phyloP scores from a whole-genome alignment of 805 yeast genomes.

The Wickerhamomyces ciferrii region DNA sequence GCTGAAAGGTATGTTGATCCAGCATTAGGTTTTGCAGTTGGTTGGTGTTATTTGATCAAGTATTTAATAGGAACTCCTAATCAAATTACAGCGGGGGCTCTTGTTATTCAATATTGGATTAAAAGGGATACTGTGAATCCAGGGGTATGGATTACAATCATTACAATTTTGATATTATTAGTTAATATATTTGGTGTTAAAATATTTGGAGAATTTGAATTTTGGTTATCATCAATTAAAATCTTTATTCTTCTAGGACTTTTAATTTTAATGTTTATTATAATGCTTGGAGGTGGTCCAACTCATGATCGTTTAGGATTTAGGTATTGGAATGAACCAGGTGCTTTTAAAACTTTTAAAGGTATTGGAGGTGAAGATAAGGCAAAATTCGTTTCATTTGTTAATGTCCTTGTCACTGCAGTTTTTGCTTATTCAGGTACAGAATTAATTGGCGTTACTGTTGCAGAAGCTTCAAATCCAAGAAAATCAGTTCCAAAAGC shows the following conservation, averaged over 20 bases:
- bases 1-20: slow-evolving; percentile 37
- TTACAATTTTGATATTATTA: slow-evolving; percentile 30
- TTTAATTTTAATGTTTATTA: slow-evolving; percentile 54
- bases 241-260: slow-evolving; percentile 57
- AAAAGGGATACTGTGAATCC: slow-evolving; percentile 34
- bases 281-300: slow-evolving; percentile 79
- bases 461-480: slow-evolving; percentile 70
- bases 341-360: slow-evolving; percentile 46
- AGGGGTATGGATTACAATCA: slow-evolving; percentile 55
- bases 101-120: slow-evolving; percentile 44
- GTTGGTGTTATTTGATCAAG: slow-evolving; percentile 22
- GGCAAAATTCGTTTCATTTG: slow-evolving; percentile 59
- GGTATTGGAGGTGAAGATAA: slow-evolving; percentile 37
- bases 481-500: slow-evolving; percentile 68
- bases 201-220: slow-evolving; percentile 55
- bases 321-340: slow-evolving; percentile 66
- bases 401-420: slow-evolving; percentile 60
- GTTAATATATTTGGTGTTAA: slow-evolving; percentile 50
- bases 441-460: slow-evolving; percentile 66
- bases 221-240: slow-evolving; percentile 40
- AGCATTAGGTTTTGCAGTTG: slow-evolving; percentile 23
- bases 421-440: slow-evolving; percentile 70
- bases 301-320: slow-evolving; percentile 68
- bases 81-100: slow-evolving; percentile 58
- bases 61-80: slow-evolving; percentile 22